Percentiles rank a stretch among this genome's conserved stretches.
Conservation (phyloP, 805 yeast genomes). For the Yarrowia bubula region DNA sequence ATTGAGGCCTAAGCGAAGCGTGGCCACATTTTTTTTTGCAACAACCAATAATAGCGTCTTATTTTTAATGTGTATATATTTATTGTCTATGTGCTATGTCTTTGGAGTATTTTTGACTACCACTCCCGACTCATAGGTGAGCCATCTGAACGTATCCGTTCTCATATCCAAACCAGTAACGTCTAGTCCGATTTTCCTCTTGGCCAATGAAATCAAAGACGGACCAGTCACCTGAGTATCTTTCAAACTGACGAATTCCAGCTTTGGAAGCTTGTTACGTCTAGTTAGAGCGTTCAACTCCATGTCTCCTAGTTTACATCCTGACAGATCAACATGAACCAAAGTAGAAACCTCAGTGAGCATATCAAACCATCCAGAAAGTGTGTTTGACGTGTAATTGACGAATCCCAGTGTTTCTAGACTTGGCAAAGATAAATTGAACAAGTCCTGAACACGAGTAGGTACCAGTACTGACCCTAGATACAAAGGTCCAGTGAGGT, state of each 20-base stretch:
- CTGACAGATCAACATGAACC: background rate
- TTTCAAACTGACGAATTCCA: background rate
- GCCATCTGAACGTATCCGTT: constrained; percentile 4
- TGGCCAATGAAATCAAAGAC: background rate
- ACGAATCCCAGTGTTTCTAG: background rate
- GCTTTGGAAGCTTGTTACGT: background rate
- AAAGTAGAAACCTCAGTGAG: background rate
- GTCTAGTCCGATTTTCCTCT: background rate
- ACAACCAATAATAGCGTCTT: background rate
- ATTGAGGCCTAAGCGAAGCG: background rate
- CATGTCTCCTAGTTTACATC: background rate
- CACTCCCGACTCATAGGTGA: background rate
- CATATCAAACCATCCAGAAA: constrained; percentile 8
- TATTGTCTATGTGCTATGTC: background rate
- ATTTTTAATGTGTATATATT: background rate
- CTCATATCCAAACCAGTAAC: constrained; percentile 14
- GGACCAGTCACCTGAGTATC: constrained; percentile 8
- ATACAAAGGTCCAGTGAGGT: background rate
- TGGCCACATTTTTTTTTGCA: background rate
- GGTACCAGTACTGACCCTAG: constrained; percentile 4
- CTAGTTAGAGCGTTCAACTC: background rate
- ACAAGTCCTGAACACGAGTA: background rate
- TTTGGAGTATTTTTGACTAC: background rate
- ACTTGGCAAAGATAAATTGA: background rate
- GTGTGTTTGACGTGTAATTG: background rate